Percentiles rank a stretch among this genome's conserved stretches.
Evolutionary conservation across 2,329 filamentous ascomycete species (phyloP).

Genomic region (Escovopsis sp.): DNA sequence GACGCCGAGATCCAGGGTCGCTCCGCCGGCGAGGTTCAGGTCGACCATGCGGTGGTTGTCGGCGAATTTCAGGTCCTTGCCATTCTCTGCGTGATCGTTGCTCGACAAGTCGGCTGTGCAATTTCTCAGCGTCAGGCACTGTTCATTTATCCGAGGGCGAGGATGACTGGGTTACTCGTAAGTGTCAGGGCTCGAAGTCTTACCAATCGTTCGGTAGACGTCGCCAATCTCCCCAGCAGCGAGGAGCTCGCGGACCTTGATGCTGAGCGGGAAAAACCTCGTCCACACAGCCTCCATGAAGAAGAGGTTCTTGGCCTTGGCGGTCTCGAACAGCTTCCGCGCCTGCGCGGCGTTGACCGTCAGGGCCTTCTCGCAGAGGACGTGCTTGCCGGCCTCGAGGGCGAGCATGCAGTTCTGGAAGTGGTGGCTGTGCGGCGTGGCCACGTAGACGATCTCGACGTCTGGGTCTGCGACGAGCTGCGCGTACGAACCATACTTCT

Average conservation of each 20-base stretch:
- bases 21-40: constrained; percentile 66
- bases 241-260: constrained; percentile 56
- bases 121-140: background rate
- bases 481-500: constrained; percentile 66
- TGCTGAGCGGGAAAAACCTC: constrained; percentile 70
- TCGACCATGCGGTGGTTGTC: constrained; percentile 68
- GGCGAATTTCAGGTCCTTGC: constrained; percentile 37
- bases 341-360: constrained; percentile 72
- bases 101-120: constrained; percentile 43
- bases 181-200: constrained; percentile 11
- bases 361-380: constrained; percentile 83
- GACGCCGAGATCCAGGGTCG: constrained; percentile 71
- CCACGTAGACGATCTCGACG: constrained; percentile 78
- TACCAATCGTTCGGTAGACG: constrained; percentile 44
- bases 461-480: constrained; percentile 66
- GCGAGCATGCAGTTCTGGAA: constrained; percentile 84
- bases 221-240: constrained; percentile 39
- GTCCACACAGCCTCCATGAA: constrained; percentile 88
- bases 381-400: constrained; percentile 70
- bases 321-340: constrained; percentile 55
- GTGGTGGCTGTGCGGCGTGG: constrained; percentile 84
- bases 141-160: background rate
- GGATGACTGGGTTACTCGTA: too few species aligned
- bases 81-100: constrained; percentile 34
- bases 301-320: constrained; percentile 57